These are phyloP conservation scores for Choanephora cucurbitarum DNA, from an alignment of 371 early-diverging fungal species.

Conservation along the genomic window DNA sequence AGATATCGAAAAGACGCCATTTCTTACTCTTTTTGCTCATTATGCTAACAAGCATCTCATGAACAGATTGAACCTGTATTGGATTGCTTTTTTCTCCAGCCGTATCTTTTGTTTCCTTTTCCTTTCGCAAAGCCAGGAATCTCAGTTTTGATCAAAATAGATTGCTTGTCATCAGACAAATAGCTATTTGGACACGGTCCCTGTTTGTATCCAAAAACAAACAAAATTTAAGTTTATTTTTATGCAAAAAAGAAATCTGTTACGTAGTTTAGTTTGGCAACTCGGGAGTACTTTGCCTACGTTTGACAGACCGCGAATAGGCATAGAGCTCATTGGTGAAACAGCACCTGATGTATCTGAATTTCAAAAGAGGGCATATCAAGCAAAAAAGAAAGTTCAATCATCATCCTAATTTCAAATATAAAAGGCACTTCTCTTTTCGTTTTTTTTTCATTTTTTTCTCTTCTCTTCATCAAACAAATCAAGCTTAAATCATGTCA, in stretches of 20 bases:
- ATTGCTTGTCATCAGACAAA: too few species aligned
- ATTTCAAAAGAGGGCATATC: background rate
- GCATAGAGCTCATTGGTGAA: slow-evolving; percentile 6
- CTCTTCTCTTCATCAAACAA: background rate
- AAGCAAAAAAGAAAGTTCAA: too few species aligned
- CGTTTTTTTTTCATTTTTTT: slow-evolving; percentile 1
- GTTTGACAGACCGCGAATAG: slow-evolving; percentile 7
- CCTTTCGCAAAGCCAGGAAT: too few species aligned
- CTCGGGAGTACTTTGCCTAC: background rate
- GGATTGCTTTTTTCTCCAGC: too few species aligned
- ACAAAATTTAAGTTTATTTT: background rate
- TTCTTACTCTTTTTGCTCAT: too few species aligned
- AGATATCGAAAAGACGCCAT: too few species aligned
- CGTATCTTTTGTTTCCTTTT: too few species aligned
- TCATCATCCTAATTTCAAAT: background rate
- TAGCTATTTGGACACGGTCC: too few species aligned
- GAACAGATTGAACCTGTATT: too few species aligned
- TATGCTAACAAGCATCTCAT: too few species aligned
- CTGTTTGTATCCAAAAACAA: too few species aligned
- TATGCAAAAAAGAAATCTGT: background rate
- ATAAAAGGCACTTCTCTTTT: background rate
- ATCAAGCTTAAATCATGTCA: slow-evolving; percentile 4
- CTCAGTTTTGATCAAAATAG: too few species aligned
- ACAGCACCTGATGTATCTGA: slow-evolving; percentile 12
- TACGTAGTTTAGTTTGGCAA: slow-evolving; percentile 4